These are phyloP conservation scores for Cyberlindnera nakhonratchasimensis DNA, from an alignment of 805 yeast species.

Conservation along the genomic window DNA sequence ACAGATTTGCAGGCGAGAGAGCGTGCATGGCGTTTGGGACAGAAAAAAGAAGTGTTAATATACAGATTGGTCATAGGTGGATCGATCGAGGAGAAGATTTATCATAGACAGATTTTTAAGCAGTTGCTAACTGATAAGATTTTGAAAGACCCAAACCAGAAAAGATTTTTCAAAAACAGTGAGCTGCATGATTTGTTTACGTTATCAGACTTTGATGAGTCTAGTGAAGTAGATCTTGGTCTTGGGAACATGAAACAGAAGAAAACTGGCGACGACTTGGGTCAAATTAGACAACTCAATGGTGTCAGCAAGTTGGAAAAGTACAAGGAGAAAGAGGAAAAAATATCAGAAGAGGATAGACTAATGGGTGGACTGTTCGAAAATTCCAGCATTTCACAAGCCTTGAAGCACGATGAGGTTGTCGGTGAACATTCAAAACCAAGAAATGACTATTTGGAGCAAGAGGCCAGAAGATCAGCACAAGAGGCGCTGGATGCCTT, in stretches of 20 bases:
- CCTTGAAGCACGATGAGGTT: conserved; percentile 76
- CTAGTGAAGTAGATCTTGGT: conserved; percentile 36
- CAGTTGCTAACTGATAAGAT: conserved; percentile 92
- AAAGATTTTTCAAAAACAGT: conserved; percentile 86
- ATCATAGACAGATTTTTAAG: conserved; percentile 94
- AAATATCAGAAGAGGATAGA: conserved; percentile 51
- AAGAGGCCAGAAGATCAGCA: conserved; percentile 58
- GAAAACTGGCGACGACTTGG: conserved; percentile 60
- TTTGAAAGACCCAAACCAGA: conserved; percentile 90
- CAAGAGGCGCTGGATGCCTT: conserved; percentile 52
- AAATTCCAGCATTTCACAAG: conserved; percentile 66
- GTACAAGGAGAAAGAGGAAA: conserved; percentile 41
- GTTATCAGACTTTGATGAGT: conserved; percentile 63
- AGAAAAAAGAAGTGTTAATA: conserved; percentile 85
- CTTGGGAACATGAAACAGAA: conserved; percentile 50
- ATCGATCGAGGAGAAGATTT: conserved; percentile 93
- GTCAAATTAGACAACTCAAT: conserved; percentile 54
- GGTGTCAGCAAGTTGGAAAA: conserved; percentile 76
- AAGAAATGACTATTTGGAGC: conserved; percentile 41
- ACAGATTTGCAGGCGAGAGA: conserved; percentile 97
- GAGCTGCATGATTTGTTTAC: conserved; percentile 89
- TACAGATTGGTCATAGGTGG: conserved; percentile 93
- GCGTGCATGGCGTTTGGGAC: conserved; percentile 96
- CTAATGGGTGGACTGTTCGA: conserved; percentile 76
- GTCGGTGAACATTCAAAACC: conserved; percentile 45